phyloP scores from a whole-genome alignment of 176 grass and related monocot species.

The Rhynchospora breviuscula region DNA sequence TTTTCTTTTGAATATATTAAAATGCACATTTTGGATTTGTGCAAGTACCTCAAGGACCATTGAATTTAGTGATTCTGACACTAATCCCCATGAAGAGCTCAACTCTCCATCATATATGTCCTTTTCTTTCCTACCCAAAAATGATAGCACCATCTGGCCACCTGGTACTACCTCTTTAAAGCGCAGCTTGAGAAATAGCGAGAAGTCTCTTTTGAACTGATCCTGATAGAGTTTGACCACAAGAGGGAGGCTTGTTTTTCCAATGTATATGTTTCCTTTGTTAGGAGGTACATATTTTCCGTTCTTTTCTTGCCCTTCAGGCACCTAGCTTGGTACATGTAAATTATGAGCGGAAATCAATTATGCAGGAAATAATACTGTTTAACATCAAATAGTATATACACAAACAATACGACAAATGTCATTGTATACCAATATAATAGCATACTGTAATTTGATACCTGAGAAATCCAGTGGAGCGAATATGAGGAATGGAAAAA shows the following conservation, averaged over 20 bases:
- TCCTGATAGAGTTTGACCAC: slow-evolving; percentile 24
- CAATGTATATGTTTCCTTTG: slow-evolving; percentile 39
- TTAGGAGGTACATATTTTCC: background rate
- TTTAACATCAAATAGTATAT: too few relatives aligned
- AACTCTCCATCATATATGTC: background rate
- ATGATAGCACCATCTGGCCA: slow-evolving; percentile 37
- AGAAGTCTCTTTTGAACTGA: slow-evolving; percentile 32
- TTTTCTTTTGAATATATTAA: too few relatives aligned
- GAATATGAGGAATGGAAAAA: slow-evolving; percentile 62
- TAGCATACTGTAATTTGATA: background rate
- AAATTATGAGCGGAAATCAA: background rate
- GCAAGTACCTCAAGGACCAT: slow-evolving; percentile 23
- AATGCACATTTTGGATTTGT: background rate
- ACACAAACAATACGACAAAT: too few relatives aligned
- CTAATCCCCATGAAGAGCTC: background rate
- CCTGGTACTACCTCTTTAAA: slow-evolving; percentile 18
- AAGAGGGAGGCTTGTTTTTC: slow-evolving; percentile 2
- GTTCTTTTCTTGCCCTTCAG: slow-evolving; percentile 4
- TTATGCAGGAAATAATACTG: too few relatives aligned
- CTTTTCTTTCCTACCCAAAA: slow-evolving; percentile 24
- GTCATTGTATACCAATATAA: too few relatives aligned
- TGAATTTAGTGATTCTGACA: slow-evolving; percentile 7
- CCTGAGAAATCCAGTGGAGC: slow-evolving; percentile 64
- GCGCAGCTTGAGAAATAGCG: slow-evolving; percentile 34
- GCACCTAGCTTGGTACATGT: slow-evolving; percentile 20